These are phyloP conservation scores for Arthrobotrys megalospora DNA, from an alignment of 2,329 filamentous ascomycete genomes.

Conservation along the genomic window DNA sequence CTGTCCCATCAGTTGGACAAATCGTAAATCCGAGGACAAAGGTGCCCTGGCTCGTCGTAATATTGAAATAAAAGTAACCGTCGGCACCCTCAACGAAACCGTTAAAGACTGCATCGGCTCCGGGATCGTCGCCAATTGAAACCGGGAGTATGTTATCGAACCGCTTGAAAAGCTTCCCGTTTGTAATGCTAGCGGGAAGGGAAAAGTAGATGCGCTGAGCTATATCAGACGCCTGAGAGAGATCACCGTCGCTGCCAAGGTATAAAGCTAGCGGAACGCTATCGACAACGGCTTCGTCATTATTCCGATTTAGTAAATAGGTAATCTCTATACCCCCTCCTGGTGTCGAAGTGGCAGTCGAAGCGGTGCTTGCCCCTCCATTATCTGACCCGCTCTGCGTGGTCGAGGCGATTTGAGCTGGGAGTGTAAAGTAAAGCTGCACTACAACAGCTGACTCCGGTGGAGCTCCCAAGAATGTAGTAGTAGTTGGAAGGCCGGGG, in stretches of 20 bases:
- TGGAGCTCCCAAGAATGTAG: background rate
- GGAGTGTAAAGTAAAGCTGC: background rate
- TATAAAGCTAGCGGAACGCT: background rate
- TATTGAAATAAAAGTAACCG: background rate
- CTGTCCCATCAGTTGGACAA: background rate
- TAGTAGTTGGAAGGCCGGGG: background rate
- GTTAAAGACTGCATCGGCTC: background rate
- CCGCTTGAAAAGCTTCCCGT: background rate
- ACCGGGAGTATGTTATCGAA: background rate
- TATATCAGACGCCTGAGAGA: conserved; percentile 1
- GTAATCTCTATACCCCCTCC: background rate
- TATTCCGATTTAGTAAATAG: background rate
- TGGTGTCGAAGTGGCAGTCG: background rate
- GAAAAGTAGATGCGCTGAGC: background rate
- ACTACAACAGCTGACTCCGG: background rate
- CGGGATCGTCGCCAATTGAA: background rate
- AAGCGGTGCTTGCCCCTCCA: too few species aligned
- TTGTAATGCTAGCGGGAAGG: background rate
- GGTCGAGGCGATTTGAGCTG: too few species aligned
- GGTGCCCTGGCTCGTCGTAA: background rate
- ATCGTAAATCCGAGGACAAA: background rate
- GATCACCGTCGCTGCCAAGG: background rate
- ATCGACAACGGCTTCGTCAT: background rate
- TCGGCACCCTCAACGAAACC: background rate
- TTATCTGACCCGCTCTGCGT: too few species aligned